A percentile compares a stretch with the other conserved stretches of the same genome.
These are phyloP conservation scores for Plasmodium gonderi DNA, from an alignment of 169 alveolate genomes.

Conservation along the genomic window DNA sequence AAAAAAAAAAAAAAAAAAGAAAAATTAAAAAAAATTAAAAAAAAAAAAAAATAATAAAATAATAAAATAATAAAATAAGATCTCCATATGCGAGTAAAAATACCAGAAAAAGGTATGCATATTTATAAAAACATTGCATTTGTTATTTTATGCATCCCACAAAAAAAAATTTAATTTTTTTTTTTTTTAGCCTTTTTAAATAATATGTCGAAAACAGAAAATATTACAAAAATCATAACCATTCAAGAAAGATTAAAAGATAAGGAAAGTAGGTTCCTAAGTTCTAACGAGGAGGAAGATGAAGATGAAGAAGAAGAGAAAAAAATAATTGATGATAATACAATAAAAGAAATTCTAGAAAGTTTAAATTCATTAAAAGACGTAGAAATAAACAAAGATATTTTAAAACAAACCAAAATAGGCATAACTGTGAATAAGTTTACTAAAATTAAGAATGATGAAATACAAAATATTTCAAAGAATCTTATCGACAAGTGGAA, in stretches of 20 bases:
- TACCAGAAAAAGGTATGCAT: neutral
- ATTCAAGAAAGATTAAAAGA: slow-evolving; percentile 63
- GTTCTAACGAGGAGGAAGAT: neutral
- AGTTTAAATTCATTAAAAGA: slow-evolving; percentile 76
- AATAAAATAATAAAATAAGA: neutral
- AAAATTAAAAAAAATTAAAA: no score
- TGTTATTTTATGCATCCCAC: no score
- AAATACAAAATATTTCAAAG: slow-evolving; percentile 55
- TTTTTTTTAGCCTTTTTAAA: neutral
- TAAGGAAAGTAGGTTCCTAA: slow-evolving; percentile 12
- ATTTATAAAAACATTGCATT: neutral
- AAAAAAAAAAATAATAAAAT: neutral
- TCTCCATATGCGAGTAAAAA: neutral
- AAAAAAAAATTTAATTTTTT: no score
- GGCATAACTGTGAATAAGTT: slow-evolving; percentile 86
- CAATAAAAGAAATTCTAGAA: slow-evolving; percentile 41
- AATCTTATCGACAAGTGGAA: slow-evolving; percentile 72
- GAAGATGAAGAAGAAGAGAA: neutral
- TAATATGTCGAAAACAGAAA: slow-evolving; percentile 35
- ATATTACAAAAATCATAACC: slow-evolving; percentile 22
- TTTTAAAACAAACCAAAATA: slow-evolving; percentile 84
- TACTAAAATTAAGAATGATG: slow-evolving; percentile 59
- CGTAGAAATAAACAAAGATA: slow-evolving; percentile 79
- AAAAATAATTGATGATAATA: slow-evolving; percentile 1
- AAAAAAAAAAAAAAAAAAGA: neutral